Evolutionary conservation across 2,329 filamentous ascomycete species (phyloP), one percentile per base, ranked within the genome.

Genomic region (Venturia carpophila): DNA sequence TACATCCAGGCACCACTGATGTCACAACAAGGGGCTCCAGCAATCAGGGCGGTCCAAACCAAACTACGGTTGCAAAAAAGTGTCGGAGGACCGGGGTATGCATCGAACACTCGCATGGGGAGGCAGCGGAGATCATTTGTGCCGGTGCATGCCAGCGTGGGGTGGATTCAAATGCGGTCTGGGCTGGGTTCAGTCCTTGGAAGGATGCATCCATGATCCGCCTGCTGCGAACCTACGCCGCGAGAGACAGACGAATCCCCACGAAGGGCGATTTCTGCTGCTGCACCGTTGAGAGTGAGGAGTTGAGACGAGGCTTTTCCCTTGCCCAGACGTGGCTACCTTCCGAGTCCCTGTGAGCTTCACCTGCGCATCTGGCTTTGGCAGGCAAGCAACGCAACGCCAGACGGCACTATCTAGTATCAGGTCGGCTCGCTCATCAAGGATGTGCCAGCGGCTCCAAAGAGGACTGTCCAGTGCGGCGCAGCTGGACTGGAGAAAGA

Each of bases 1-100:
- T 19, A 58, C 39, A 43, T 41, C 30, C 64, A 66, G 64, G 64
- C 64, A 66, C 64, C 47, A 64, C 64, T 66, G 64, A 66, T 63
- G 64, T 64, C 64, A 66, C 60, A 62, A 21, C 52, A 64, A 34
- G 63, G 63, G n/a, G 37, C 24, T 39, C 64, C n/a, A 52, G 47
- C 64, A 65, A 65, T 62, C 64, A 39, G 64, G 56, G 60, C 56
- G 9, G 21, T 63, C 19, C 39, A 41, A 58, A 11, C 3, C 52
- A 27, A n/a, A n/a, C 43, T 17, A 37, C 5, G 19, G 61, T 47
- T 52, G 27, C 45, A 24, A 34, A 42, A 60, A 64, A n/a, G 27
- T 58, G 62, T 60, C 11, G 17, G 58, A 27, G 21, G 58, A 9
- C 63, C 13, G 49, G 63, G 47, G 30, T 64, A 60, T 58, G 63